Evolutionary conservation across 768 basidiomycete species (phyloP).

Genomic region (Kwoniella mangroviensis): DNA sequence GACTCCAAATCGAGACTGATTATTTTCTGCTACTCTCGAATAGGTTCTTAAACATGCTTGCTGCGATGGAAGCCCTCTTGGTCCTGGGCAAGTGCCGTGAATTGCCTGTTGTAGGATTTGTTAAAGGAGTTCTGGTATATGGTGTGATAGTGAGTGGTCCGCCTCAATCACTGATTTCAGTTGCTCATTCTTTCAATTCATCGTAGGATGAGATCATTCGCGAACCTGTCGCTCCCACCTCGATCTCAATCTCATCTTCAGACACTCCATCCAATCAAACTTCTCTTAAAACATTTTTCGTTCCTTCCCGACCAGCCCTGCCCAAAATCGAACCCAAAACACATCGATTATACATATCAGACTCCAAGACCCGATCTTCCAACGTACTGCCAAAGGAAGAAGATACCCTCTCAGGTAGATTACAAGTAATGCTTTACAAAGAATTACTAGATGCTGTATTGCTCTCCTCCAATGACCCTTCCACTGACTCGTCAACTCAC

Average conservation of each 20-base stretch:
- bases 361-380: slow-evolving; percentile 57
- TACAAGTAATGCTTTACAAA: slow-evolving; percentile 59
- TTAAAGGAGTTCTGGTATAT: slow-evolving; percentile 68
- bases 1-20: background rate
- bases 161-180: too few relatives aligned
- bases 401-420: slow-evolving; percentile 52
- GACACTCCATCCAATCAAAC: slow-evolving; percentile 30
- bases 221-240: slow-evolving; percentile 32
- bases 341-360: slow-evolving; percentile 55
- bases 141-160: slow-evolving; percentile 68
- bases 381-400: slow-evolving; percentile 52
- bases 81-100: slow-evolving; percentile 67
- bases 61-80: slow-evolving; percentile 65
- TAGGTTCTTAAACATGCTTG: slow-evolving; percentile 76
- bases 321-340: slow-evolving; percentile 23
- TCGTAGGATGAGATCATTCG: slow-evolving; percentile 57
- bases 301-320: slow-evolving; percentile 17
- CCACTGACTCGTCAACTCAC: background rate
- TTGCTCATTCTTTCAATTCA: too few relatives aligned
- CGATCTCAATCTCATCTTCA: background rate
- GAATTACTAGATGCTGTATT: slow-evolving; percentile 55
- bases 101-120: slow-evolving; percentile 78
- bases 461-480: slow-evolving; percentile 8
- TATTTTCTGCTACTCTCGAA: background rate
- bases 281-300: slow-evolving; percentile 38